Conservation (phyloP, 108 stramenopile genomes). For the Nitzschia inconspicua region DNA sequence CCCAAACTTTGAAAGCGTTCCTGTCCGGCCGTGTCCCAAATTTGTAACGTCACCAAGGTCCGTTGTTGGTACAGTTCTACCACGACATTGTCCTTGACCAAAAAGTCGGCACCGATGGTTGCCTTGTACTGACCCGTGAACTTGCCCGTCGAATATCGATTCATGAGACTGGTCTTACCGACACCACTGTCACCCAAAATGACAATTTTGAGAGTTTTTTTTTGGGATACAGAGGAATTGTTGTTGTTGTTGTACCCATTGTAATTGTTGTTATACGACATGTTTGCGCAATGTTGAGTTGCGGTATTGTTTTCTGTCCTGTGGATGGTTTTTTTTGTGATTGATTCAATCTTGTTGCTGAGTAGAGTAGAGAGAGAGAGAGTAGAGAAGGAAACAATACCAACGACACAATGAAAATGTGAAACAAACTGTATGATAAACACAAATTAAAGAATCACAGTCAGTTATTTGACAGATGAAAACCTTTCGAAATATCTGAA, state of each 20-base stretch:
- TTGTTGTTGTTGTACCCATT: neutral
- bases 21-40: constrained; percentile 99
- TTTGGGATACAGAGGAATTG: constrained; percentile 3
- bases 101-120: constrained; percentile 98
- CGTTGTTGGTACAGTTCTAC: constrained; percentile 54
- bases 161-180: constrained; percentile 98
- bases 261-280: neutral
- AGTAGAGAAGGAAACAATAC: too few species aligned
- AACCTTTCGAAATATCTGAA: too few species aligned
- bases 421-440: too few species aligned
- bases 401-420: too few species aligned
- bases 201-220: constrained; percentile 88
- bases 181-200: constrained; percentile 96
- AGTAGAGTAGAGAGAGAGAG: too few species aligned
- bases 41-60: constrained; percentile 87
- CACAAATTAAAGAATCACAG: too few species aligned
- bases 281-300: neutral
- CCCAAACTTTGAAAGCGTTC: constrained; percentile 97
- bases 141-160: constrained; percentile 93
- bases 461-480: too few species aligned
- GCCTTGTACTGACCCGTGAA: constrained; percentile 97
- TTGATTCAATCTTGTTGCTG: neutral
- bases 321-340: neutral
- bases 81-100: constrained; percentile 85
- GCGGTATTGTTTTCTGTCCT: neutral